Evolutionary conservation across 495 filamentous ascomycete genomes (phyloP).

Genomic region (Cercophora samala): DNA sequence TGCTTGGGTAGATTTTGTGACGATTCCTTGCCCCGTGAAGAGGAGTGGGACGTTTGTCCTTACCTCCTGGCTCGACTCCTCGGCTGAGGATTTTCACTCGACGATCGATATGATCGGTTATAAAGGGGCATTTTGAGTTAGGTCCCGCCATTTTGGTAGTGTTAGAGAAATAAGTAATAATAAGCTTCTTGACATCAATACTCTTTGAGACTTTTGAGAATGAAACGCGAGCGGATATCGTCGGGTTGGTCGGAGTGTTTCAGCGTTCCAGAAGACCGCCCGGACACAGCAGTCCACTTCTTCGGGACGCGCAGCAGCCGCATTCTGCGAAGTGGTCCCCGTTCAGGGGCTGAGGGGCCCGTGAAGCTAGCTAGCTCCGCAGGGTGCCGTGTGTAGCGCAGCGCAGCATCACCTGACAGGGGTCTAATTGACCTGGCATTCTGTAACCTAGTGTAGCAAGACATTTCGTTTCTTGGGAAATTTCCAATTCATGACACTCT

Average conservation of each 20-base stretch:
- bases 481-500: background rate
- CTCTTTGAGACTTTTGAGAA: background rate
- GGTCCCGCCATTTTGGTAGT: background rate
- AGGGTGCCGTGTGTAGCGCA: background rate
- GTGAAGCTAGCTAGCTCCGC: constrained; percentile 1
- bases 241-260: constrained; percentile 1
- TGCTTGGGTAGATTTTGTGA: background rate
- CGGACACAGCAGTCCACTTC: background rate
- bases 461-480: background rate
- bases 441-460: background rate
- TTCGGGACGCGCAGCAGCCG: background rate
- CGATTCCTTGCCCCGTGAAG: background rate
- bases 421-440: constrained; percentile 6
- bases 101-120: background rate
- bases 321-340: background rate
- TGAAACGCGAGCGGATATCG: constrained; percentile 2
- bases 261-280: background rate
- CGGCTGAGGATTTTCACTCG: background rate
- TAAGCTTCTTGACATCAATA: background rate
- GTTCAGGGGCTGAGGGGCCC: background rate
- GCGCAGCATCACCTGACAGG: constrained; percentile 5
- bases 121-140: constrained; percentile 8
- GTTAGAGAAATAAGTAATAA: constrained; percentile 6
- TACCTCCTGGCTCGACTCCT: constrained; percentile 1
- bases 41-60: background rate